A percentile compares a stretch with the other conserved stretches of the same genome.
Conservation (phyloP, 768 basidiomycete genomes). For the Kwoniella heveanensis region DNA sequence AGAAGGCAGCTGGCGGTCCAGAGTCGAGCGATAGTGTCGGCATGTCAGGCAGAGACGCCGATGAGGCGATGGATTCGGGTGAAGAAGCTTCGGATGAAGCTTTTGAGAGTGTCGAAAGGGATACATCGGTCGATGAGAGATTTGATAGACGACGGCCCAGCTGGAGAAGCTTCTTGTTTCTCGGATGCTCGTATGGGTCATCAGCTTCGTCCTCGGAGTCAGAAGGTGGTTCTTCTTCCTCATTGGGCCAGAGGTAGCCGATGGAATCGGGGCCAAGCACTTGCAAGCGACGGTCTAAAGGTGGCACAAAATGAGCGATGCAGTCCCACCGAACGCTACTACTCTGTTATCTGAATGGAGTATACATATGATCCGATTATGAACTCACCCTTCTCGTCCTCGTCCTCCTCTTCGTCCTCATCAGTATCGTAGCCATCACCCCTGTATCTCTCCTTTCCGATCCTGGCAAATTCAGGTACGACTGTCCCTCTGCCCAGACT, state of each 20-base stretch:
- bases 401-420: slow-evolving; percentile 27
- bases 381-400: slow-evolving; percentile 23
- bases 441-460: slow-evolving; percentile 63
- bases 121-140: slow-evolving; percentile 30
- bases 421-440: slow-evolving; percentile 32
- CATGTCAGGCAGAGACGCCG: slow-evolving; percentile 35
- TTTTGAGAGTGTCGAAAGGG: slow-evolving; percentile 50
- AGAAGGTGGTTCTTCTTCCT: slow-evolving; percentile 42
- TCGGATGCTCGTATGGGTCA: slow-evolving; percentile 55
- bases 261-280: slow-evolving; percentile 71
- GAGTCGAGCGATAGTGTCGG: slow-evolving; percentile 37
- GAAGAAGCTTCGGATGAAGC: slow-evolving; percentile 49
- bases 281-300: slow-evolving; percentile 16
- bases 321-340: slow-evolving; percentile 5
- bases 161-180: slow-evolving; percentile 53
- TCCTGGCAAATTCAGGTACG: slow-evolving; percentile 69
- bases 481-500: slow-evolving; percentile 71
- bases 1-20: slow-evolving; percentile 49
- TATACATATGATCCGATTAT: too few relatives aligned
- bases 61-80: slow-evolving; percentile 43
- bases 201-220: slow-evolving; percentile 61
- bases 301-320: neutral
- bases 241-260: slow-evolving; percentile 77
- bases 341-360: too few relatives aligned
- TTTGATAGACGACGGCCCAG: slow-evolving; percentile 50